Conservation (phyloP, 495 filamentous ascomycete genomes). For the Mytilinidion resinicola region DNA sequence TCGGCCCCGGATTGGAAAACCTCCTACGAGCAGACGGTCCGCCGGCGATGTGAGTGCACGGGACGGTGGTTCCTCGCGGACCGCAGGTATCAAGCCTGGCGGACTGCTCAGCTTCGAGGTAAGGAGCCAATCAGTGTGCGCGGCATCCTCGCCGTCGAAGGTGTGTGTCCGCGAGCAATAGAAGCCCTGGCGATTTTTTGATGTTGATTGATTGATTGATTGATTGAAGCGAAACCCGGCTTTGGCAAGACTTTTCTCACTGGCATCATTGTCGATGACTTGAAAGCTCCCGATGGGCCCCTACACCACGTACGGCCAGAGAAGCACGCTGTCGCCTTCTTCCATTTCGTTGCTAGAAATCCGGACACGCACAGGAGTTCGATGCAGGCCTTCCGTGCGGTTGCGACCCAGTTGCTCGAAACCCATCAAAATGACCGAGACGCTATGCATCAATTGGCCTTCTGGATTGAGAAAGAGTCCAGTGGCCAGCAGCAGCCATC, state of each 20-base stretch:
- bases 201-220: neutral
- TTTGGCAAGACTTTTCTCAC: slow-evolving; percentile 21
- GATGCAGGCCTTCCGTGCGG: slow-evolving; percentile 15
- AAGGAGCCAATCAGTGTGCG: too few relatives aligned
- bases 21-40: neutral
- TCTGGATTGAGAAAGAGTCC: slow-evolving; percentile 14
- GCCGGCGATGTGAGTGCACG: neutral
- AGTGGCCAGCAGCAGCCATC: slow-evolving; percentile 11
- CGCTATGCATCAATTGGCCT: slow-evolving; percentile 16
- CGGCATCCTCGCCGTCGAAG: too few relatives aligned
- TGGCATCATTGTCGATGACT: slow-evolving; percentile 14
- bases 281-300: slow-evolving; percentile 14
- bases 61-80: neutral
- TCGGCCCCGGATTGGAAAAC: neutral
- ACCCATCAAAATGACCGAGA: slow-evolving; percentile 13
- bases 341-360: slow-evolving; percentile 14
- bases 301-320: slow-evolving; percentile 6
- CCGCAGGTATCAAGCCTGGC: neutral
- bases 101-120: too few relatives aligned
- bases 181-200: neutral
- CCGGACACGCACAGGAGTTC: neutral
- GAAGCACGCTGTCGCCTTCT: slow-evolving; percentile 8
- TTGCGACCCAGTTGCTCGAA: slow-evolving; percentile 15
- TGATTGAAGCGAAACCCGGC: slow-evolving; percentile 12
- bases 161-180: neutral